Conservation (phyloP, 768 basidiomycete species). For the Cantharellus cinnabarinus region DNA sequence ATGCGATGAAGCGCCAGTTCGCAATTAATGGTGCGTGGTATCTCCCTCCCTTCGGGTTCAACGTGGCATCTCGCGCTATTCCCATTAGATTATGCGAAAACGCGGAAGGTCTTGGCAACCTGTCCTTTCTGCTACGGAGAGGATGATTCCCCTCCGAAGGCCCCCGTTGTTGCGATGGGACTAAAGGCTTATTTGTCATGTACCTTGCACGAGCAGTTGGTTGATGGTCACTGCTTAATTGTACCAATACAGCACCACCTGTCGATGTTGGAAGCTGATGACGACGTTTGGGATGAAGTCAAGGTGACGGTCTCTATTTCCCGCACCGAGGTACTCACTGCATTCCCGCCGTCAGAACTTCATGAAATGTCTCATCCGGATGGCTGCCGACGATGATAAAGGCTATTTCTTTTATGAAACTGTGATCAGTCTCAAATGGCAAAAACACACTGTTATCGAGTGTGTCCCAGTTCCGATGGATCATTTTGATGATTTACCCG, state of each 20-base stretch:
- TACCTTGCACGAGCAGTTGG: constrained; percentile 70
- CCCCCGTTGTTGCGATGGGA: constrained; percentile 77
- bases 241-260: constrained; percentile 91
- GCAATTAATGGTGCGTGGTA: constrained; percentile 63
- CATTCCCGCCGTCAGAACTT: constrained; percentile 30
- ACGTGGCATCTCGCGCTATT: neutral
- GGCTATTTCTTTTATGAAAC: constrained; percentile 95
- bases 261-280: constrained; percentile 79
- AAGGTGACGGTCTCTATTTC: constrained; percentile 26
- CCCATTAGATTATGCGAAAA: constrained; percentile 69
- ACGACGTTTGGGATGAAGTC: constrained; percentile 97
- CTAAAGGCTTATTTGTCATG: constrained; percentile 82
- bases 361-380: constrained; percentile 87
- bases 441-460: constrained; percentile 85
- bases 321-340: neutral
- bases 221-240: constrained; percentile 81
- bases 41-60: neutral
- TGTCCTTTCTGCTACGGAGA: constrained; percentile 87
- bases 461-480: constrained; percentile 84
- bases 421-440: constrained; percentile 64
- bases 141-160: constrained; percentile 75
- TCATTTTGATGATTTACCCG: constrained; percentile 68
- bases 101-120: constrained; percentile 69
- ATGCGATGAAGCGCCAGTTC: constrained; percentile 92
- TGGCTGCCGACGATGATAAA: constrained; percentile 83